A percentile compares a stretch with the other conserved stretches of the same genome.
Conservation (phyloP, 2,329 filamentous ascomycete genomes). For the Cercospora citrullina region DNA sequence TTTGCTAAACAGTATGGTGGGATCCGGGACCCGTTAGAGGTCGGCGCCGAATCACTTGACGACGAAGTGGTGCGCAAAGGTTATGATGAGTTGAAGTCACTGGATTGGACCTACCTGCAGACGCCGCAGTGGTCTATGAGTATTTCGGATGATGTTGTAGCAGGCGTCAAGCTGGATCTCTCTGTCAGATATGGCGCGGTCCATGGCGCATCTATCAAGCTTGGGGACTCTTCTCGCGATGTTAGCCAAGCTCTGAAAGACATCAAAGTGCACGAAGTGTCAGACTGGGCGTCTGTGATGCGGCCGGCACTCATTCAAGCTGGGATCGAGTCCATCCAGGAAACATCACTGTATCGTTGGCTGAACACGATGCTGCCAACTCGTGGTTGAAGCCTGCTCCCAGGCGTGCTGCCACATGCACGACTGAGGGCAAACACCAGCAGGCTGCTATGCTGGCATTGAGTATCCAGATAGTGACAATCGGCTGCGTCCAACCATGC, state of each 20-base stretch:
- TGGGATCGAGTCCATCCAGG: neutral
- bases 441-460: neutral
- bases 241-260: slow-evolving; percentile 30
- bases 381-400: neutral
- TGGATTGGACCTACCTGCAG: slow-evolving; percentile 78
- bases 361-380: slow-evolving; percentile 12
- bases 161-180: slow-evolving; percentile 28
- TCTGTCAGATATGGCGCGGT: slow-evolving; percentile 57
- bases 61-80: slow-evolving; percentile 61
- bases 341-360: neutral
- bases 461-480: neutral
- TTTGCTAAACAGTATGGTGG: slow-evolving; percentile 67
- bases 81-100: slow-evolving; percentile 62
- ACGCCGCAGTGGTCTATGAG: slow-evolving; percentile 72
- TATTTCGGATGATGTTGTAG: slow-evolving; percentile 16
- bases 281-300: slow-evolving; percentile 17
- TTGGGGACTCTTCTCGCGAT: slow-evolving; percentile 12
- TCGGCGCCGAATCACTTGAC: slow-evolving; percentile 57
- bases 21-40: slow-evolving; percentile 43
- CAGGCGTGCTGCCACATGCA: neutral
- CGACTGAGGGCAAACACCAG: neutral
- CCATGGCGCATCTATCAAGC: slow-evolving; percentile 46
- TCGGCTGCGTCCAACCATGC: neutral
- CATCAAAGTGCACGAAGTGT: slow-evolving; percentile 53
- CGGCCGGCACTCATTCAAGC: neutral